Percentiles rank a stretch among this genome's conserved stretches.
These are phyloP conservation scores for Tulasnella sp. DNA, from an alignment of 768 basidiomycete genomes.

Conservation along the genomic window DNA sequence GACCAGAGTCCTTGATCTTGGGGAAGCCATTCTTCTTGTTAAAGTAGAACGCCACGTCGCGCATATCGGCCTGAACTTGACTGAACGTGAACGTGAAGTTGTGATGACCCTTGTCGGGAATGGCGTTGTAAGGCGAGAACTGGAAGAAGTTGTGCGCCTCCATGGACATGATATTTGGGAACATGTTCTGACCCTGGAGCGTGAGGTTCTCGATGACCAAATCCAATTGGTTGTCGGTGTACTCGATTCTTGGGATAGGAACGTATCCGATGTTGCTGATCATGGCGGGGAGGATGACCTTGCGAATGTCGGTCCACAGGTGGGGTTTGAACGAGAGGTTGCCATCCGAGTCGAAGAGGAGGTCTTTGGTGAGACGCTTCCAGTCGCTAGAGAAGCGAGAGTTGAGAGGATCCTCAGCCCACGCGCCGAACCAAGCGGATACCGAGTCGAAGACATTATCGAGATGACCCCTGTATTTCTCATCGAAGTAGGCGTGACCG, in stretches of 20 bases:
- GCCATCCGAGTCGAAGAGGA: conserved; percentile 77
- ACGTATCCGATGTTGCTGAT: conserved; percentile 51
- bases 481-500: conserved; percentile 70
- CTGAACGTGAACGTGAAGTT: conserved; percentile 62
- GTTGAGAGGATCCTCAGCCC: conserved; percentile 80
- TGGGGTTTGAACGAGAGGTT: conserved; percentile 75
- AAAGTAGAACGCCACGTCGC: conserved; percentile 88
- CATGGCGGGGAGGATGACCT: conserved; percentile 68
- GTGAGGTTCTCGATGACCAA: conserved; percentile 91
- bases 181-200: conserved; percentile 76
- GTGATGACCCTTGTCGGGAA: conserved; percentile 53
- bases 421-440: conserved; percentile 70
- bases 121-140: conserved; percentile 66
- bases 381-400: conserved; percentile 72
- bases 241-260: conserved; percentile 90
- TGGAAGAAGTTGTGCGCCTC: conserved; percentile 76
- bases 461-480: conserved; percentile 65
- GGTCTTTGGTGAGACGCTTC: conserved; percentile 66
- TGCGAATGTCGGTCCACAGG: conserved; percentile 80
- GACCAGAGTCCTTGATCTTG: conserved; percentile 68
- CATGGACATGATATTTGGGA: conserved; percentile 53
- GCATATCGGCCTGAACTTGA: conserved; percentile 90
- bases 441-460: conserved; percentile 65
- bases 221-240: conserved; percentile 77
- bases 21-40: conserved; percentile 74